phyloP scores from a whole-genome alignment of 2,329 filamentous ascomycete genomes.

The Neofusicoccum laricinum region DNA sequence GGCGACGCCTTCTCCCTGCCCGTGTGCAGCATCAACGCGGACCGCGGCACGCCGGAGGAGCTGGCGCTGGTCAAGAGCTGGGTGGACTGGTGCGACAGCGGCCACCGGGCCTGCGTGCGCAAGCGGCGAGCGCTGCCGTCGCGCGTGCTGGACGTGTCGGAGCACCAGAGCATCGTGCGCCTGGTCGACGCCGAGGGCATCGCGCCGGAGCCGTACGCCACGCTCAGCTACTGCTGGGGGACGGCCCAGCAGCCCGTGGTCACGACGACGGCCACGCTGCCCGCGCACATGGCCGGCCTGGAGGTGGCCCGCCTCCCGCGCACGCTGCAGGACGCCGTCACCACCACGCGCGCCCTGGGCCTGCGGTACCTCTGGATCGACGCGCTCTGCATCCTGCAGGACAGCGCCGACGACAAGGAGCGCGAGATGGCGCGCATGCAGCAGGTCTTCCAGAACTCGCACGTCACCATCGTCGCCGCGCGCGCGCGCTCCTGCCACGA shows the following conservation, averaged over 20 bases:
- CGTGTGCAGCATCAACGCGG: neutral
- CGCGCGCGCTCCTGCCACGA: neutral
- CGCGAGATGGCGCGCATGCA: slow-evolving; percentile 10
- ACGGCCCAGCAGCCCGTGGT: neutral
- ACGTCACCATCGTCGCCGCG: slow-evolving; percentile 10
- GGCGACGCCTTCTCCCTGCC: neutral
- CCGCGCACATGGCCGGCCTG: neutral
- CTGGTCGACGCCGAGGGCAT: neutral
- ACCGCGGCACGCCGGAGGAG: slow-evolving; percentile 1
- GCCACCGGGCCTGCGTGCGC: neutral
- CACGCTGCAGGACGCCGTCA: slow-evolving; percentile 15
- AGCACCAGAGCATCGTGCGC: neutral
- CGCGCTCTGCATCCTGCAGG: slow-evolving; percentile 17
- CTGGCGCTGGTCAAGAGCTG: neutral
- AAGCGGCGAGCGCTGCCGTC: slow-evolving; percentile 3
- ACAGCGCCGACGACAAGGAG: slow-evolving; percentile 7
- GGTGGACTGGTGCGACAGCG: slow-evolving; percentile 11
- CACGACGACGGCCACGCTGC: neutral
- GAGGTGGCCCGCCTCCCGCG: slow-evolving; percentile 2
- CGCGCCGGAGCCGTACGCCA: slow-evolving; percentile 2
- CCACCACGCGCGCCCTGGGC: slow-evolving; percentile 4
- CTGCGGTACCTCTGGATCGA: slow-evolving; percentile 18
- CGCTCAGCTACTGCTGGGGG: slow-evolving; percentile 12
- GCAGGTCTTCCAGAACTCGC: slow-evolving; percentile 4
- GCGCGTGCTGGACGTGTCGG: slow-evolving; percentile 3